phyloP scores from a whole-genome alignment of 192 early-diverging fungal species.

The Backusella liffmaniae region DNA sequence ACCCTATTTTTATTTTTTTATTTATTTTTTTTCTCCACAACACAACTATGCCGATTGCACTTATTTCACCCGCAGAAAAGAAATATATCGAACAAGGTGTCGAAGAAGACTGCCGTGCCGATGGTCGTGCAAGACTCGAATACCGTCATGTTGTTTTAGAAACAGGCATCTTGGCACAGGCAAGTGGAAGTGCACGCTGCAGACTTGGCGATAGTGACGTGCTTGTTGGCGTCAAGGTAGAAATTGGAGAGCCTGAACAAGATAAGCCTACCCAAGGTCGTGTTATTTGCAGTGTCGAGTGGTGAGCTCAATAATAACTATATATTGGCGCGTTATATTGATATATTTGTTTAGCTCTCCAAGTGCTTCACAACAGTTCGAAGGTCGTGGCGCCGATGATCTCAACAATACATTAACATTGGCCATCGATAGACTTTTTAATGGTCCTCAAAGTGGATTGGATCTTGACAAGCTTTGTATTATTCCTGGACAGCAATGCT shows the following conservation, averaged over 20 bases:
- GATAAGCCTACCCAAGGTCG: constrained; percentile 63
- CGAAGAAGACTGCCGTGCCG: constrained; percentile 76
- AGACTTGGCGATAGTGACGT: constrained; percentile 83
- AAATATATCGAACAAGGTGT: constrained; percentile 86
- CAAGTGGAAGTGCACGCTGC: constrained; percentile 85
- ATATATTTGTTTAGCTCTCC: constrained; percentile 57
- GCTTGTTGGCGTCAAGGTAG: constrained; percentile 93
- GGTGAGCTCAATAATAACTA: constrained; percentile 44
- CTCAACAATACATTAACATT: constrained; percentile 86
- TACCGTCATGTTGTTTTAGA: constrained; percentile 79
- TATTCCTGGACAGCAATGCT: constrained; percentile 86
- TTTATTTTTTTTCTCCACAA: background rate
- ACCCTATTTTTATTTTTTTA: background rate
- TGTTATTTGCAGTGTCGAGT: constrained; percentile 90
- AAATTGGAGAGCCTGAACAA: constrained; percentile 70
- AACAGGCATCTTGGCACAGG: constrained; percentile 86
- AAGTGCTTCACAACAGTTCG: constrained; percentile 79
- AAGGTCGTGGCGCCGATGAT: constrained; percentile 76
- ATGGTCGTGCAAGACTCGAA: constrained; percentile 82
- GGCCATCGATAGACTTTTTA: constrained; percentile 75
- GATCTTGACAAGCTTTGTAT: constrained; percentile 87
- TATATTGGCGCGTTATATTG: background rate
- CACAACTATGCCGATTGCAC: constrained; percentile 24
- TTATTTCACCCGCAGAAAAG: constrained; percentile 75
- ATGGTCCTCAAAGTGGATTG: constrained; percentile 79